These are phyloP conservation scores for Solidago caesia DNA, from an alignment of 129 eudicot species.

Conservation along the genomic window DNA sequence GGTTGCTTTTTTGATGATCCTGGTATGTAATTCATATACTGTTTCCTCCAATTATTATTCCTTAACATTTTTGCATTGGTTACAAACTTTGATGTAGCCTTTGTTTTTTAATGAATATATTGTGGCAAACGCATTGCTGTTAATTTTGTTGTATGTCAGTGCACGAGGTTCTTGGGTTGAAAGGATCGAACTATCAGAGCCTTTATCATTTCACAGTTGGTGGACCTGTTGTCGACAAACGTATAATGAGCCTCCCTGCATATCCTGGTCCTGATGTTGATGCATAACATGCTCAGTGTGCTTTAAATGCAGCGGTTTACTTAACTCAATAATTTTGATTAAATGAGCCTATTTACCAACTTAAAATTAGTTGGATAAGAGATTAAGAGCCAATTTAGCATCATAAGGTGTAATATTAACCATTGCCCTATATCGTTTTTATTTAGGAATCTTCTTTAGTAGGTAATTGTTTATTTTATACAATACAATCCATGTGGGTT, in stretches of 20 bases:
- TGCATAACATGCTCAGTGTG: conserved; percentile 30
- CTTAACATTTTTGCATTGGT: background rate
- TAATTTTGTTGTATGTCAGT: conserved; percentile 43
- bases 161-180: conserved; percentile 82
- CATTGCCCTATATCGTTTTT: too few species aligned
- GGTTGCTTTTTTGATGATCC: conserved; percentile 98
- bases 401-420: too few species aligned
- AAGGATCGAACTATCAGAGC: conserved; percentile 74
- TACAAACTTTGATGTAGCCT: background rate
- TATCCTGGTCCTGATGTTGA: conserved; percentile 75
- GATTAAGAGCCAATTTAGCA: too few species aligned
- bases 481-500: too few species aligned
- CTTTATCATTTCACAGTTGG: conserved; percentile 93
- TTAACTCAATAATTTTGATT: too few species aligned
- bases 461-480: too few species aligned
- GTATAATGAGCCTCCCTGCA: conserved; percentile 95
- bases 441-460: too few species aligned
- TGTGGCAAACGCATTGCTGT: background rate
- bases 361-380: too few species aligned
- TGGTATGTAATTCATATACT: conserved; percentile 40
- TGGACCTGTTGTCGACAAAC: conserved; percentile 74
- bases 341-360: too few species aligned
- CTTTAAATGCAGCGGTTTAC: background rate
- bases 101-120: background rate
- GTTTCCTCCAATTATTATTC: background rate